Base-by-base conservation (phyloP, 768 basidiomycete genomes). In the Hygrophoropsis aurantiaca region DNA sequence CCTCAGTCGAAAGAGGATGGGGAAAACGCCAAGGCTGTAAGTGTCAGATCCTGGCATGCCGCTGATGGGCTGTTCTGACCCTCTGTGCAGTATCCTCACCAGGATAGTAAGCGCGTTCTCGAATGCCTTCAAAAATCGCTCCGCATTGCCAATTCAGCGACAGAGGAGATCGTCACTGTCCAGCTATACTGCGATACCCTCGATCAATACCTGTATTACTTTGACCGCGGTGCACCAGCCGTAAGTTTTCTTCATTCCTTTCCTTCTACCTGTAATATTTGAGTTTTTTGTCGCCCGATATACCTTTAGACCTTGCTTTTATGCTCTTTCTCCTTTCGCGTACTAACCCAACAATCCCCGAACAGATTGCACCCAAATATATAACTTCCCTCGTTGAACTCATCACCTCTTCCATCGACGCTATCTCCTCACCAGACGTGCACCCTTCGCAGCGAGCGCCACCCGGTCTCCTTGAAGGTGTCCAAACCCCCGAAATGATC, bases 51-150 rank as follows among this genome's bases (percentile, higher is more conserved):
- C n/a, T n/a, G n/a, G n/a, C n/a, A n/a, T n/a, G n/a, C n/a, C n/a
- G n/a, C n/a, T n/a, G n/a, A n/a, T n/a, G n/a, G n/a, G n/a, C n/a
- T n/a, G n/a, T n/a, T n/a, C n/a, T n/a, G n/a, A n/a, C n/a, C n/a
- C n/a, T 35, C 15, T 41, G 24, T 44, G 1, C 52, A 88, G 89
- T 87, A 83, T 59, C 89, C 89, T 35, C 86, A 89, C 60, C 87
- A 92, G 55, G 97, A 99, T 61, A 94, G 94, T 68, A 97, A 97
- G 60, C 90, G 97, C 19, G 94, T 99, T 0, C 74, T 99, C 25
- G 97, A 99, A 67, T 99, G 97, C 62, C 75, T 99, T 25, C 97
- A 99, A 65, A 98, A 98, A 64, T 90, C 94, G 3, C 75, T 98
- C 20, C 83, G 95, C 2, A 97, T 97, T 58, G 97, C 97, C 5